Evolutionary conservation across 2,329 filamentous ascomycete genomes (phyloP), one percentile per base, ranked within the genome.

Genomic region (Exophiala calicioides): DNA sequence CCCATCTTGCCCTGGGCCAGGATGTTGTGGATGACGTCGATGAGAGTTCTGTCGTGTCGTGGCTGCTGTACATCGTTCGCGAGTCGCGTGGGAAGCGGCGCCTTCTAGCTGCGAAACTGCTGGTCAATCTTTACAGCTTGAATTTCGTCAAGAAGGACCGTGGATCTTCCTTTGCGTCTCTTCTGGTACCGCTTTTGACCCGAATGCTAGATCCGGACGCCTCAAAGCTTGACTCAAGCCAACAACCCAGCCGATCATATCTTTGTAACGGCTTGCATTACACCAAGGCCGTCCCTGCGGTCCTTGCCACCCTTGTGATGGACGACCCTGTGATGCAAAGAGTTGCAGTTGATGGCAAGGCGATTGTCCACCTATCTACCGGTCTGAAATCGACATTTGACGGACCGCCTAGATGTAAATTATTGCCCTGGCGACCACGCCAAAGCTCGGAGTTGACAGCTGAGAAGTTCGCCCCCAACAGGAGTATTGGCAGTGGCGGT

Each of bases 291-390:
- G 82, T 86, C 2, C 88, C 90, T 5, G 77, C 81, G 1, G 79
- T 94, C 8, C 74, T 97, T 44, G 88, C 89, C 12, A 81, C 84
- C 34, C 74, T 97, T 29, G 82, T 95, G 13, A 81, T 82, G 19
- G 88, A 93, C 60, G 89, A 84, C 63, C 81, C 86, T 50, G 77
- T 80, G 48, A 75, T 97, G 42, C 91, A 97, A 66, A 86, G 84
- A 59, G 84, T 88, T 27, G 89, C 90, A 0, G 85, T 84, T 32
- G 88, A 96, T 50, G 80, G 80, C 34, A 74, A 74, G 44, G 78
- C 80, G 8, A 76, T 87, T 42, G 79, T 78, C 42, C 76, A 76
- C 42, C 70, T 88, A 12, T 79, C 82, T 10, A 75, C 80, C 44
- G 73, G 85, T 48, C 66, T 88, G 16, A 86, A 85, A 60, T 75